Base-by-base conservation (phyloP, 2,329 filamentous ascomycete species). In the Aspergillus pseudonomiae region DNA sequence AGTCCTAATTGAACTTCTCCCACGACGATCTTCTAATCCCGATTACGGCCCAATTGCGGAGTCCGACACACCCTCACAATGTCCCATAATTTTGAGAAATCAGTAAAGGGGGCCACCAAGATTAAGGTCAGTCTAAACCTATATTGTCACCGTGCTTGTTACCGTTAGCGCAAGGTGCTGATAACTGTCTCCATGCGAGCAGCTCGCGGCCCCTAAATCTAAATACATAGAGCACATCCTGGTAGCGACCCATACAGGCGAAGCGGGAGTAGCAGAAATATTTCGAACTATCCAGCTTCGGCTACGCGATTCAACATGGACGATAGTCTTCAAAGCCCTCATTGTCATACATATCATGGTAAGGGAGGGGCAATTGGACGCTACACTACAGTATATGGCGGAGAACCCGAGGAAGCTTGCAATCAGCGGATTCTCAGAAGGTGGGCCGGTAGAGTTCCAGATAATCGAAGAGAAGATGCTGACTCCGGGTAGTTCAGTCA, bases 181-280 rank as follows among this genome's bases (percentile, higher is more conserved):
- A 71, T 67, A 46, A 60, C 56, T 71, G 71, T 63, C 72, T 64
- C 60, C 52, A 57, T 63, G 34, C 50, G 32, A 45, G 67, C 74
- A 96, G 92, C 91, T 94, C 80, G 95, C 95, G 70, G 92, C 95
- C 66, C 95, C 95, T 58, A 99, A 99, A 83, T 95, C 94, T 62
- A 99, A 99, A 82, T 99, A 98, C 83, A 96, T 99, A 83, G 95
- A 99, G 79, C 93, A 97, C 77, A 97, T 99, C 75, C 87, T 99
- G 62, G 86, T 97, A 70, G 94, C 95, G 67, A 99, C 95, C 43
- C 93, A 97, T 80, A 91, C 93, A 26, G 95, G 94, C 71, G 95
- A 99, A 80, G 91, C 92, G 60, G 95, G 94, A 70, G 93, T 99
- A 64, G 94, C 90, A 64, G 95, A 99, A 81, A 92, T 99, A 74